These are phyloP conservation scores for Paraphaeosphaeria minitans DNA, from an alignment of 2,329 filamentous ascomycete species.

Conservation along the genomic window DNA sequence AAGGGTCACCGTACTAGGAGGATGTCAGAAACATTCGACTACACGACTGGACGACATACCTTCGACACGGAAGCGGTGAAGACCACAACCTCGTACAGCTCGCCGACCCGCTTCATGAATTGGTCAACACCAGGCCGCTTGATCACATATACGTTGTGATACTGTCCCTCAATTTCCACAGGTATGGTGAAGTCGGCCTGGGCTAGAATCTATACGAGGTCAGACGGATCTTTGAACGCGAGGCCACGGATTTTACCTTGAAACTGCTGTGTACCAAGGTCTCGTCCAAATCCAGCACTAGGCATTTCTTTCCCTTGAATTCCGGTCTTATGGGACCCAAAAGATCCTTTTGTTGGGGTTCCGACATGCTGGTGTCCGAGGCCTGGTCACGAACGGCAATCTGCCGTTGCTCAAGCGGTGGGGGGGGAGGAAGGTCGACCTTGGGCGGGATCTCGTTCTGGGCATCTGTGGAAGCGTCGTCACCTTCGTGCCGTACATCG, in stretches of 20 bases:
- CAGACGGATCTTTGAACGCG: slow-evolving; percentile 13
- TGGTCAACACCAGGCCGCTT: slow-evolving; percentile 98
- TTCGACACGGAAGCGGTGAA: slow-evolving; percentile 99
- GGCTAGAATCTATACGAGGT: slow-evolving; percentile 76
- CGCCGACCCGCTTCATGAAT: slow-evolving; percentile 98
- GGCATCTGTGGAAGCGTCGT: slow-evolving; percentile 28
- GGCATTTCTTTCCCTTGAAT: slow-evolving; percentile 85
- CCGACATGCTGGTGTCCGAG: slow-evolving; percentile 48
- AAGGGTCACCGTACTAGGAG: slow-evolving; percentile 85
- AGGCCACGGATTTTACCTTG: slow-evolving; percentile 67
- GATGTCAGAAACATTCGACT: slow-evolving; percentile 18
- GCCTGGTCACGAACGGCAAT: slow-evolving; percentile 46
- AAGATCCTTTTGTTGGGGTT: slow-evolving; percentile 66
- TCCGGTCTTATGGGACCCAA: slow-evolving; percentile 81
- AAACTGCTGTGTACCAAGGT: slow-evolving; percentile 98
- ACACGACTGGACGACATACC: slow-evolving; percentile 54
- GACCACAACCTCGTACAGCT: slow-evolving; percentile 97
- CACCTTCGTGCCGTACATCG: slow-evolving; percentile 53
- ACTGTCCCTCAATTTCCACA: slow-evolving; percentile 97
- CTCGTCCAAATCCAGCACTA: slow-evolving; percentile 94
- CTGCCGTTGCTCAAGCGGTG: slow-evolving; percentile 56
- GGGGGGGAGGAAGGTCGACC: slow-evolving; percentile 62
- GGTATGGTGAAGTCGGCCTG: slow-evolving; percentile 99
- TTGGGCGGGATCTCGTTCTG: slow-evolving; percentile 41
- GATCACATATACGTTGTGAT: slow-evolving; percentile 99